Conservation (phyloP, 1,284 basidiomycete species). For the Melampsora americana region DNA sequence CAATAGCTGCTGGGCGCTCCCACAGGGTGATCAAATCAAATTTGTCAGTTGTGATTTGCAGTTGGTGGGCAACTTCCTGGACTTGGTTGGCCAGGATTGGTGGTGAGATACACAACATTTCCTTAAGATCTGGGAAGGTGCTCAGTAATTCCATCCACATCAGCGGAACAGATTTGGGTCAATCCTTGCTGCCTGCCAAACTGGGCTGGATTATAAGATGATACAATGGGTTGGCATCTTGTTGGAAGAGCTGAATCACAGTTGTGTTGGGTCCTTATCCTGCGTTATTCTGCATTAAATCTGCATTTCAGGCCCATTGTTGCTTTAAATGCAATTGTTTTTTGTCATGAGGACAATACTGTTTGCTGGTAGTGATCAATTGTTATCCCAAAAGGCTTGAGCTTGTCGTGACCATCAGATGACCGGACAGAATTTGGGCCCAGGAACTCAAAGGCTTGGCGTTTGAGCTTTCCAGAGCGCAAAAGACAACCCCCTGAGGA, state of each 20-base stretch:
- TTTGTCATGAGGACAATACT: too few relatives aligned
- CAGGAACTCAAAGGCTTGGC: not conserved
- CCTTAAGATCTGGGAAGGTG: not conserved
- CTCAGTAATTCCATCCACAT: not conserved
- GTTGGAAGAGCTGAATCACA: not conserved
- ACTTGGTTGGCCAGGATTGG: not conserved
- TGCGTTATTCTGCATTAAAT: not conserved
- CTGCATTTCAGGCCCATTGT: too few relatives aligned
- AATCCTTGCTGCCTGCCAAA: not conserved
- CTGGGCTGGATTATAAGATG: not conserved
- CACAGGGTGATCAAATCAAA: too few relatives aligned
- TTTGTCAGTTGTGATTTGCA: too few relatives aligned
- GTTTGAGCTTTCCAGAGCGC: not conserved
- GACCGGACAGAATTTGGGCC: constrained; percentile 21
- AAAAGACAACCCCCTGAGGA: not conserved
- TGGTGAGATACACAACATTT: not conserved
- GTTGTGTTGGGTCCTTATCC: not conserved
- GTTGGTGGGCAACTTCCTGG: too few relatives aligned
- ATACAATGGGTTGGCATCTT: not conserved
- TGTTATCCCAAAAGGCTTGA: constrained; percentile 5
- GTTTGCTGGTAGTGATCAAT: constrained; percentile 3
- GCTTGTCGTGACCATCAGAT: constrained; percentile 17
- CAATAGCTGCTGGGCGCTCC: too few relatives aligned
- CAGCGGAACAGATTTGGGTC: not conserved
- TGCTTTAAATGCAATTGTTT: too few relatives aligned